Evolutionary conservation across 1,284 basidiomycete species (phyloP), one percentile per base, ranked within the genome.

Genomic region (Uromyces viciae-fabae): DNA sequence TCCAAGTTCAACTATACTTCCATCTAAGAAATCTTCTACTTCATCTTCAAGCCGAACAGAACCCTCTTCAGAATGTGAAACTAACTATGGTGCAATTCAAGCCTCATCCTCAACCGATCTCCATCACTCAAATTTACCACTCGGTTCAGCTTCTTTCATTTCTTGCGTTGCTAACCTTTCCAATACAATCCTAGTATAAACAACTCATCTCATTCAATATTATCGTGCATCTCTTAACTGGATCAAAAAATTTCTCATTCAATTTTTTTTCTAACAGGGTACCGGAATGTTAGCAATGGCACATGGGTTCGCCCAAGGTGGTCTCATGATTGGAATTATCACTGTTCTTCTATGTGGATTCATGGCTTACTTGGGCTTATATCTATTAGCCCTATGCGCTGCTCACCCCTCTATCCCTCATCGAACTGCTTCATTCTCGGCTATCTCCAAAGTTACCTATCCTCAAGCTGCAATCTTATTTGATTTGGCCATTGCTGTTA

Each of bases 401-500:
- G 90, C 90, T n/a, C 89, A 91, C n/a, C 75, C 43, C 81, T 90
- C 94, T 0, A 87, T 87, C 15, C 91, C 93, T 82, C 88, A 93
- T 11, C 86, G 87, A 60, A 90, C 90, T 49, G 89, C 94, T 14
- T 95, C 93, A 36, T 98, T 97, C 87, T 95, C 94, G 83, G 91
- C 93, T 46, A 89, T 98, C 25, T 90, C 94, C 0, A 89, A 92
- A 83, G 87, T 97, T 82, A 95, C 95, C 0, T 96, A 94, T 83
- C 87, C 94, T 25, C 89, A 88, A 49, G 92, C 92, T 0, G 92
- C 92, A 0, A 88, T 93, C 76, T 92, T 93, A 85, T 94, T 96
- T 84, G 94, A 99, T 86, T 90, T 91, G 2, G 95, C 96, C 8
- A 98, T 99, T 84, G 95, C 95, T 1, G 92, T 93, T 86, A 98